Evolutionary conservation across 345 rosid species (phyloP).

Genomic region (Eucalyptus sp.): DNA sequence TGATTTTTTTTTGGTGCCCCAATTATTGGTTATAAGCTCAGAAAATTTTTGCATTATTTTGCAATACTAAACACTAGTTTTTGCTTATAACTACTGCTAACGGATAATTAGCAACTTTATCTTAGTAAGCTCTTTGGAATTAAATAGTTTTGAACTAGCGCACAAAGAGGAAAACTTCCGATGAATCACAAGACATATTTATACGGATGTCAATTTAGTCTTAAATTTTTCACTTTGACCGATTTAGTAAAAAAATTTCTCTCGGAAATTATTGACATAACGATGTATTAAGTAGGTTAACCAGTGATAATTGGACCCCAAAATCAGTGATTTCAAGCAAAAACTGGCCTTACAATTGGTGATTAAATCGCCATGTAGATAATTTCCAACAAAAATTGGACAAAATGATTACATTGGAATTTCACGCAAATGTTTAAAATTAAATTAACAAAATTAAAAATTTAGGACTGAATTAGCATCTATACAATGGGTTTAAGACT

Average conservation of each 20-base stretch:
- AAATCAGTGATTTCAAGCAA: fast-evolving
- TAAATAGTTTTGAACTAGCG: neutral
- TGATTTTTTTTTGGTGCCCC: neutral
- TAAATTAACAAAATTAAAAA: neutral
- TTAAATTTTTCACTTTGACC: no score
- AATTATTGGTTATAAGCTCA: neutral
- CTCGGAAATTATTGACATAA: fast-evolving
- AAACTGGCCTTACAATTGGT: neutral
- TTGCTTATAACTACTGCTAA: neutral
- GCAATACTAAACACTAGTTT: neutral
- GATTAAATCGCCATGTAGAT: neutral
- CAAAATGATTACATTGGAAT: neutral
- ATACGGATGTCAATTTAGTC: no score
- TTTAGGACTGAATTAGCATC: fast-evolving
- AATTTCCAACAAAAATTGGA: neutral
- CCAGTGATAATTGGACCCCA: fast-evolving
- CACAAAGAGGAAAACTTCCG: neutral
- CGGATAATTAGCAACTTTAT: neutral
- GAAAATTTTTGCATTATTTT: neutral
- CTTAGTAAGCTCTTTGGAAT: neutral
- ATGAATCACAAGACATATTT: no score
- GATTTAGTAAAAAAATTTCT: no score
- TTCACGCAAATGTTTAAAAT: fast-evolving
- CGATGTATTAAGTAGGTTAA: neutral
- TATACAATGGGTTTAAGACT: fast-evolving